phyloP scores from a whole-genome alignment of 176 grass and related monocot genomes.

The Tuctoria greenei region DNA sequence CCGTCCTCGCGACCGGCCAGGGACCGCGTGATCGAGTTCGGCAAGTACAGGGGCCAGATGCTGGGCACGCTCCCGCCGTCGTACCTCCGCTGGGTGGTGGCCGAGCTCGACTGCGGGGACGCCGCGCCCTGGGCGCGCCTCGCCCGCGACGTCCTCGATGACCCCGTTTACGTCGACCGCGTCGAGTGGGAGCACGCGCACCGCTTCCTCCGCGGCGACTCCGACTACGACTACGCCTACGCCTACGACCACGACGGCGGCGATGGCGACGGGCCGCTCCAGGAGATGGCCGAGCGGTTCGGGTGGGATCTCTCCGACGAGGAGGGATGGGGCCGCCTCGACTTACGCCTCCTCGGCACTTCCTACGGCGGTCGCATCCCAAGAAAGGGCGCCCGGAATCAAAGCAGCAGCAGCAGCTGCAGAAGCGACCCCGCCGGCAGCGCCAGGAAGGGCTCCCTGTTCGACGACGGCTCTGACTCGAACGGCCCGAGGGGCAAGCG shows the following conservation, averaged over 20 bases:
- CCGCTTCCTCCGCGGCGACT: conserved; percentile 55
- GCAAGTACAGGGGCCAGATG: conserved; percentile 59
- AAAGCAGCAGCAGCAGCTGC: not conserved
- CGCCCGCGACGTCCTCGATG: conserved; percentile 47
- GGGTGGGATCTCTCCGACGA: conserved; percentile 61
- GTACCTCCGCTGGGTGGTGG: conserved; percentile 55
- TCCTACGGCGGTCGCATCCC: conserved; percentile 65
- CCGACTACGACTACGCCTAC: conserved; percentile 37
- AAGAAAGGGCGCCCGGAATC: conserved; percentile 16
- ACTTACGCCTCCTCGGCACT: conserved; percentile 58
- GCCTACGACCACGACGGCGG: conserved; percentile 21
- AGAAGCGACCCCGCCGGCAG: not conserved
- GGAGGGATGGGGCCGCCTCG: conserved; percentile 49
- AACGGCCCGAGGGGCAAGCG: conserved; percentile 2
- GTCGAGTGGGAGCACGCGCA: conserved; percentile 65
- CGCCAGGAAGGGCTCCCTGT: conserved; percentile 6
- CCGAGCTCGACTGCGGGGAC: conserved; percentile 58
- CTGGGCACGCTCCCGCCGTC: conserved; percentile 59
- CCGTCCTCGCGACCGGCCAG: conserved; percentile 35
- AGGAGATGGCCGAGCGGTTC: conserved; percentile 58
- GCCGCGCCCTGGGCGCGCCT: conserved; percentile 40
- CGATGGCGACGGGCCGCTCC: conserved; percentile 37
- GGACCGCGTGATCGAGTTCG: conserved; percentile 58
- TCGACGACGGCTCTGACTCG: not conserved
- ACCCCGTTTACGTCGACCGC: conserved; percentile 55